Base-by-base conservation (phyloP, 2,329 filamentous ascomycete species). In the Exophiala spinifera region DNA sequence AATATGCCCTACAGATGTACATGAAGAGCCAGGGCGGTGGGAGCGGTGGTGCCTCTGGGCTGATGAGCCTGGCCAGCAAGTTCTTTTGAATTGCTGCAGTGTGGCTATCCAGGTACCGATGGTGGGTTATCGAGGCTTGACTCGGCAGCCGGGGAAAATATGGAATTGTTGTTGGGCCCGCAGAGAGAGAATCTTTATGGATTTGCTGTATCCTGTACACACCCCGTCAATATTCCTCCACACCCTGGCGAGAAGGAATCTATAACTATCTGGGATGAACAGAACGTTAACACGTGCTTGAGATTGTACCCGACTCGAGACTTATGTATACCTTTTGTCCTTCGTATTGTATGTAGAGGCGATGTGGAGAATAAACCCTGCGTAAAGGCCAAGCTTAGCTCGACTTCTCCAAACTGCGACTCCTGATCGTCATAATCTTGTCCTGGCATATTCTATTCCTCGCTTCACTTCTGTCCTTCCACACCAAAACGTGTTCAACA, bases 1-100 rank as follows among this genome's bases (percentile, higher is more conserved):
- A 95, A 78, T 87, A 89, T 81, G 91, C 91, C 2, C 72, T 96
- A 64, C 91, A 95, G 81, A 87, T 96, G 83, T 96, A 91, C 72
- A 75, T 95, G 76, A 91, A 95, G 81, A 84, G 81, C 64, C 80
- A 90, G 69, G 80, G 79, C 60, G 74, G 77, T 33, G 70, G 74
- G n/a, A 65, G 72, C 19, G 74, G 74, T 39, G 74, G 74, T 44
- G 66, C 75, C 13, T 70, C 77, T 57, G 78, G 81, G 1, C 64
- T 86, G 55, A 76, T 84, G 73, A 71, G 72, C 50, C 62, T 85
- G 66, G 83, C 83, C 7, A 79, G 77, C 68, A 86, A 86, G 71
- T 85, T 87, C 67, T 61, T 84, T 69, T 69, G 8, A 28, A 11
- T 17, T 13, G n/a, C 17, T 39, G 36, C 14, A 34, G 3, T 13